Percentiles rank a stretch among this genome's conserved stretches.
Conservation (phyloP, 441 rosid species). For the Cnidoscolus chayamansa region DNA sequence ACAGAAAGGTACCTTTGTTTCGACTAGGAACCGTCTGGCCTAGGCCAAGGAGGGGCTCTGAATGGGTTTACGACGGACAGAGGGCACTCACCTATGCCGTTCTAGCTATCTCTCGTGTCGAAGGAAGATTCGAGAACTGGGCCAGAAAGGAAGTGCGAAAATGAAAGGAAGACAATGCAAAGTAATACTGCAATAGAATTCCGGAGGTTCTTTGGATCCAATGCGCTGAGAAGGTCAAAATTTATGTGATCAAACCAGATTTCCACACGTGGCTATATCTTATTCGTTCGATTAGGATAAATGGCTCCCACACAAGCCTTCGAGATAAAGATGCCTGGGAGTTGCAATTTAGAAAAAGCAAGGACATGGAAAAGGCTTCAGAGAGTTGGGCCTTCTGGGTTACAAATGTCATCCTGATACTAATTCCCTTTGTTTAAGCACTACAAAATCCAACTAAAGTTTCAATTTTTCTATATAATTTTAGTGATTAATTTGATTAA, state of each 20-base stretch:
- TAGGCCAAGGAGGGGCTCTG: background rate
- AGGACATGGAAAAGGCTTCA: too few species aligned
- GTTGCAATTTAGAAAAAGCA: too few species aligned
- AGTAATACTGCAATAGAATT: too few species aligned
- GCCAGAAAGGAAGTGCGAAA: background rate
- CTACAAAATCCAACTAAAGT: background rate
- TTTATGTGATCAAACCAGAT: background rate
- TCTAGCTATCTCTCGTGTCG: too few species aligned
- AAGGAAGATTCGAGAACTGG: constrained; percentile 1
- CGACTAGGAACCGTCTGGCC: background rate
- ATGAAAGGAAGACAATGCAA: background rate
- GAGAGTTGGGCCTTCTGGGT: too few species aligned
- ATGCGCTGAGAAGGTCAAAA: constrained; percentile 1
- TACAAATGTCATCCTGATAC: too few species aligned
- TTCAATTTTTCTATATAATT: background rate
- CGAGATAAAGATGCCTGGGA: too few species aligned
- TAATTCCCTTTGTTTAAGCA: too few species aligned
- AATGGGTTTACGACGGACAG: too few species aligned
- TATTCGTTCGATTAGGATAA: background rate
- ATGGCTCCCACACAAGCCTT: too few species aligned
- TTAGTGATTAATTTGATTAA: too few species aligned
- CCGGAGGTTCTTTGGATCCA: too few species aligned
- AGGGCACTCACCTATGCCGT: background rate
- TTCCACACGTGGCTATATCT: background rate
- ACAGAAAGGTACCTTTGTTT: background rate